Base-by-base conservation (phyloP, 805 yeast genomes). In the Candida verbasci region DNA sequence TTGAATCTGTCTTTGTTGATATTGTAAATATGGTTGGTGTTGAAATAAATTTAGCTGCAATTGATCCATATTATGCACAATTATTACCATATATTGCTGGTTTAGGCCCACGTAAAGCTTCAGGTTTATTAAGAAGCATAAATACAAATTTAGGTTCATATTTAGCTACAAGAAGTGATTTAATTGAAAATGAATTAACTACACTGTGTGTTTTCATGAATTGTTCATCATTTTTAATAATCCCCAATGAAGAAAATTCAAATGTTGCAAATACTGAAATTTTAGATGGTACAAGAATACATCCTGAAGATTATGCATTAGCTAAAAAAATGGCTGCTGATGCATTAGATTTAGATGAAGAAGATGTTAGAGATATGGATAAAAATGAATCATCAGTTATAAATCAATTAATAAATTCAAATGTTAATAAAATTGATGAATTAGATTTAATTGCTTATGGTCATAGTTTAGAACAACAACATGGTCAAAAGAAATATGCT, bases 291-390 rank as follows among this genome's bases (percentile, higher is more conserved):
- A 93, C 98, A 0, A 77, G 98, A 64, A 88, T 93, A 31, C 99
- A 93, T 52, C 97, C 97, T 6, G 97, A 93, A 60, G 99, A 93
- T 62, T 93, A 93, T 57, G 95, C 86, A 45, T 71, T 93, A 48
- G 97, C 97, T 3, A 78, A 93, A 34, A 93, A 93, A 58, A 93
- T 93, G 89, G 97, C 97, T 6, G 93, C 96, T 1, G 98, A 93
- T 67, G 97, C 98, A 2, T 72, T 93, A 46, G 98, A 91, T 56
- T 74, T 89, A 45, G 96, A 88, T 50, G 98, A 94, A 51, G 97
- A 91, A 58, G 96, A 88, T 46, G 70, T 86, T 52, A 82, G 80
- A 2, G 89, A 82, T 39, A 58, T 82, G 31, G 89, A 86, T 53
- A 82, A 80, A 43, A 93, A 89, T 33, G 39, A 39, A 14, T 89